phyloP scores from a whole-genome alignment of 441 rosid genomes.

The Euphorbia celastroides region DNA sequence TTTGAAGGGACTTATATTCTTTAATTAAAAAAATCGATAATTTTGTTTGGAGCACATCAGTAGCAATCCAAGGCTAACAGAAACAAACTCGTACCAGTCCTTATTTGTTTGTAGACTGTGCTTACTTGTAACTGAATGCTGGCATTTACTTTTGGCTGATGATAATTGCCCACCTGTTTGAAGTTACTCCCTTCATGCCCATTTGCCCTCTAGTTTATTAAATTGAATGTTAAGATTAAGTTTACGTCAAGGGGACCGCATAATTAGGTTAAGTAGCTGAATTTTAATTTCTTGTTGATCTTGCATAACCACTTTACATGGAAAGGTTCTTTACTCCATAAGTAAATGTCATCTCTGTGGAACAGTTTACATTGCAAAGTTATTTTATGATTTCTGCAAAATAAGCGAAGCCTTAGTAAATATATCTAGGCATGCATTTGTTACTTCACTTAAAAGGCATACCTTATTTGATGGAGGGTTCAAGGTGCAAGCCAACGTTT shows the following conservation, averaged over 20 bases:
- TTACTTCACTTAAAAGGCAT: neutral
- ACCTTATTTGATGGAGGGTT: neutral
- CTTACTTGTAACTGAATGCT: neutral
- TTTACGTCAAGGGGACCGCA: neutral
- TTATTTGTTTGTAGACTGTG: neutral
- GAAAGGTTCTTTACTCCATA: neutral
- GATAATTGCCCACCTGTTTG: neutral
- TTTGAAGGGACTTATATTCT: neutral
- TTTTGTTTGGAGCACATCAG: neutral
- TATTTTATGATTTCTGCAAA: neutral
- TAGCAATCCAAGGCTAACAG: neutral
- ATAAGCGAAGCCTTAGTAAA: neutral
- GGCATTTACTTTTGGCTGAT: neutral
- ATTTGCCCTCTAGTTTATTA: neutral
- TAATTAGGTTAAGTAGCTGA: neutral
- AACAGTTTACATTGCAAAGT: neutral
- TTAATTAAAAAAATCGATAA: neutral
- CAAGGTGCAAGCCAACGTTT: neutral
- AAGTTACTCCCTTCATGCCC: neutral
- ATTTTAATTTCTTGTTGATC: neutral
- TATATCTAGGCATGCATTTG: slow-evolving; percentile 3
- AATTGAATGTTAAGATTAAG: neutral
- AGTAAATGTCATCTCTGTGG: neutral
- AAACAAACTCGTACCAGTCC: neutral
- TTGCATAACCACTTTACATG: neutral